These are phyloP conservation scores for Theileria parva DNA, from an alignment of 169 alveolate genomes.

Conservation along the genomic window DNA sequence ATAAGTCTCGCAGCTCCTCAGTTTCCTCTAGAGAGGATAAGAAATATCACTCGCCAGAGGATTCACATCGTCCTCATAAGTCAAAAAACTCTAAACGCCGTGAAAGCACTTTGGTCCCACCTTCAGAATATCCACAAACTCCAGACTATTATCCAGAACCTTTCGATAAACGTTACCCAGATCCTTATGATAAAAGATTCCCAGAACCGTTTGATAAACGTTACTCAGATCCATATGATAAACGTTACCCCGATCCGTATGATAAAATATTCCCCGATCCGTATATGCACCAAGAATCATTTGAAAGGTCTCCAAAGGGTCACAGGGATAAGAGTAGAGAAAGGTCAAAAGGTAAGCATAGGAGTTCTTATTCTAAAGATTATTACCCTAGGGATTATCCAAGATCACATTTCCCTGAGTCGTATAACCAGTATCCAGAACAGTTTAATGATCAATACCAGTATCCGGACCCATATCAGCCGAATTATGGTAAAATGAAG, in stretches of 20 bases:
- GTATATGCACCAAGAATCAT: neutral
- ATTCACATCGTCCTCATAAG: neutral
- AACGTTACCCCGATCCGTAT: neutral
- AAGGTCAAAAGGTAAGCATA: neutral
- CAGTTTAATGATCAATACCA: neutral
- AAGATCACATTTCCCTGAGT: neutral
- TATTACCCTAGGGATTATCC: neutral
- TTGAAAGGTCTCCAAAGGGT: slow-evolving; percentile 28
- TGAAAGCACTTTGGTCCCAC: neutral
- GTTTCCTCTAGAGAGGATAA: neutral
- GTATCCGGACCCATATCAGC: neutral
- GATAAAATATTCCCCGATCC: no score
- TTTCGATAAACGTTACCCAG: neutral
- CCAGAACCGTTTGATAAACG: neutral
- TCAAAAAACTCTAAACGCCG: slow-evolving; percentile 19
- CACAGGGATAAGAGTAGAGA: neutral
- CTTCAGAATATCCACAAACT: neutral
- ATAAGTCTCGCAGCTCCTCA: slow-evolving; percentile 9
- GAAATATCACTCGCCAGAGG: neutral
- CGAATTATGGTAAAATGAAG: neutral
- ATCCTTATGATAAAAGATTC: neutral
- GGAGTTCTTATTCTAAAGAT: neutral
- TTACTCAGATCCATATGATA: neutral
- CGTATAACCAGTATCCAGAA: neutral
- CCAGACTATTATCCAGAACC: neutral